Base-by-base conservation (phyloP, 176 grass and related monocot species). In the Aegilops tauschii region DNA sequence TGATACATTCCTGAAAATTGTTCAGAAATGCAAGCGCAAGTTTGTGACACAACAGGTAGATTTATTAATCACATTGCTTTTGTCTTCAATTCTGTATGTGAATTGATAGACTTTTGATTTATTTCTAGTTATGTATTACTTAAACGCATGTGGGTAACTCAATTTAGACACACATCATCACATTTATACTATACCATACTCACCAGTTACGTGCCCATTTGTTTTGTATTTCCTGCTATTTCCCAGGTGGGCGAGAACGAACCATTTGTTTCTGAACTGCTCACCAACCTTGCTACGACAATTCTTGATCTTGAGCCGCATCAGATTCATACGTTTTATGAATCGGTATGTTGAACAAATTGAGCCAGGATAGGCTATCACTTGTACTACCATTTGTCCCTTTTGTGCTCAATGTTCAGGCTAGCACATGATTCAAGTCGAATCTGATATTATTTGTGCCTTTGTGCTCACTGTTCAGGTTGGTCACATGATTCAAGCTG, bases 401-500 rank as follows among this genome's bases (percentile, higher is more conserved):
- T 21, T 73, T 14, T 90, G 2, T 28, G 8, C 34, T 85, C 14
- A 87, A 2, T 74, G 49, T 56, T 89, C 82, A 99, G 92, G 94
- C 96, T 20, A 94, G 97, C 80, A 99, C 52, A 99, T 99, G 97
- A 99, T 99, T 94, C 94, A 99, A 88, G 97, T 94, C 8, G 97
- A 99, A 84, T 86, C 97, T 90, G 89, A 97, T 91, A 79, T 87
- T 80, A 65, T 62, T 80, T 59, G 56, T 21, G 56, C 7, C 56
- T 59, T 20, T 90, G 3, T 28, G 5, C 34, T 85, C 18, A 87
- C 5, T 74, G 49, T 56, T 89, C 80, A 99, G 97, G 97, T 99
- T 20, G 97, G 97, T 62, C 80, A 99, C 52, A 99, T 99, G 97
- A 99, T 99, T 94, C 94, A 99, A 88, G 97, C 97, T 25, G 97